phyloP scores from a whole-genome alignment of 345 rosid genomes.

The Heritiera fomes region DNA sequence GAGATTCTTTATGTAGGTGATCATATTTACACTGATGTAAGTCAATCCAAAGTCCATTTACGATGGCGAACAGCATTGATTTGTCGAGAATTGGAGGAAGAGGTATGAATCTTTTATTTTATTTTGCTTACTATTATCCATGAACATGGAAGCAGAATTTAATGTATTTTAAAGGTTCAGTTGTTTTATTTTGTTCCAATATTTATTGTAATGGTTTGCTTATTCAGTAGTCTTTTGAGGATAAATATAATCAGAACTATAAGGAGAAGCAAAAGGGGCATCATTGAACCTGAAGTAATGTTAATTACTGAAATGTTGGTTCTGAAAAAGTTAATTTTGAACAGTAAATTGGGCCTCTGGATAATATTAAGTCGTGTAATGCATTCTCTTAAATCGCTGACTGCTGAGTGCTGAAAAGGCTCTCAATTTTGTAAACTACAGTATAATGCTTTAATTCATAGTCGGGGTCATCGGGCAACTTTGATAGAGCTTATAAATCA shows the following conservation, averaged over 20 bases:
- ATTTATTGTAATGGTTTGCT: background rate
- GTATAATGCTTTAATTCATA: slow-evolving; percentile 78
- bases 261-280: background rate
- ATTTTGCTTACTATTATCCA: background rate
- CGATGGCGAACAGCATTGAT: slow-evolving; percentile 94
- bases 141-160: background rate
- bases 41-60: slow-evolving; percentile 87
- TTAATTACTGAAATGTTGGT: background rate
- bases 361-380: background rate
- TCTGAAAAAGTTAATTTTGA: background rate
- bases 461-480: slow-evolving; percentile 62
- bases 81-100: slow-evolving; percentile 93
- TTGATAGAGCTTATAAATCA: slow-evolving; percentile 84
- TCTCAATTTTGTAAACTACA: slow-evolving; percentile 36
- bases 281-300: background rate
- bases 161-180: background rate
- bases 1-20: slow-evolving; percentile 94
- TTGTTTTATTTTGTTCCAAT: background rate
- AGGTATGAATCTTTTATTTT: slow-evolving; percentile 46
- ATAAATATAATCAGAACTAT: background rate
- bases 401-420: slow-evolving; percentile 14
- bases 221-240: background rate
- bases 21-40: slow-evolving; percentile 96
- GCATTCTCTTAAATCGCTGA: background rate
- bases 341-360: background rate